A percentile compares a stretch with the other conserved stretches of the same genome.
Evolutionary conservation across 2,329 filamentous ascomycete genomes (phyloP).

Genomic region (Epichloe amarillans): DNA sequence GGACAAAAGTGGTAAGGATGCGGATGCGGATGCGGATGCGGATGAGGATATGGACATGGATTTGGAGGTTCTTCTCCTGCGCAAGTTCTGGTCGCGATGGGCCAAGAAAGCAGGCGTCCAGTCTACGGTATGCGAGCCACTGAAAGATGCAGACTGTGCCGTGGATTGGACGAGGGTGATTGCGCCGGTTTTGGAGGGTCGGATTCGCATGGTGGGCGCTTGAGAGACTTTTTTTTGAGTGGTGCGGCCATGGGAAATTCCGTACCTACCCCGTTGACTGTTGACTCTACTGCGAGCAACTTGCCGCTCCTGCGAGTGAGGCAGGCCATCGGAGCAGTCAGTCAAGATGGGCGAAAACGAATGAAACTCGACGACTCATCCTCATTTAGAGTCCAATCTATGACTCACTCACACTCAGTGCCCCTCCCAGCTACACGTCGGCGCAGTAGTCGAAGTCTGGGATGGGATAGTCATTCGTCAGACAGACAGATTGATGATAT

Average conservation of each 20-base stretch:
- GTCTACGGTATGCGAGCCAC: slow-evolving; percentile 35
- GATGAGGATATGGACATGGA: slow-evolving; percentile 29
- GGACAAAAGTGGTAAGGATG: slow-evolving; percentile 16
- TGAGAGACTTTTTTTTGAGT: too few relatives aligned
- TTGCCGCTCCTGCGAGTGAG: slow-evolving; percentile 11
- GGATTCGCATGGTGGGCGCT: slow-evolving; percentile 42
- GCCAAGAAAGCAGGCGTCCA: slow-evolving; percentile 52
- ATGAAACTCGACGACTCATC: too few relatives aligned
- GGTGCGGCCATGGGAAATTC: too few relatives aligned
- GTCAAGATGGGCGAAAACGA: too few relatives aligned
- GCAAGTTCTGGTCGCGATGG: slow-evolving; percentile 62
- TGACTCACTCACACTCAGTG: slow-evolving; percentile 8
- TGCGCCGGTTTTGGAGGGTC: slow-evolving; percentile 61
- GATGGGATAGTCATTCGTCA: too few relatives aligned
- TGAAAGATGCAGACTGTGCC: slow-evolving; percentile 45
- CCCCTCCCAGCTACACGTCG: slow-evolving; percentile 2
- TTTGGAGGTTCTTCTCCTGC: slow-evolving; percentile 48
- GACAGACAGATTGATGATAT: too few relatives aligned
- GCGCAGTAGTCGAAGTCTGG: not conserved
- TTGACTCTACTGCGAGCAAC: slow-evolving; percentile 6
- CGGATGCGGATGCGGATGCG: slow-evolving; percentile 3
- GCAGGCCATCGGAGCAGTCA: slow-evolving; percentile 10
- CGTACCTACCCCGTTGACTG: too few relatives aligned
- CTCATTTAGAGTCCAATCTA: not conserved
- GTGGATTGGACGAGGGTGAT: slow-evolving; percentile 73